These are phyloP conservation scores for Galerina sulciceps DNA, from an alignment of 768 basidiomycete species.

Conservation along the genomic window DNA sequence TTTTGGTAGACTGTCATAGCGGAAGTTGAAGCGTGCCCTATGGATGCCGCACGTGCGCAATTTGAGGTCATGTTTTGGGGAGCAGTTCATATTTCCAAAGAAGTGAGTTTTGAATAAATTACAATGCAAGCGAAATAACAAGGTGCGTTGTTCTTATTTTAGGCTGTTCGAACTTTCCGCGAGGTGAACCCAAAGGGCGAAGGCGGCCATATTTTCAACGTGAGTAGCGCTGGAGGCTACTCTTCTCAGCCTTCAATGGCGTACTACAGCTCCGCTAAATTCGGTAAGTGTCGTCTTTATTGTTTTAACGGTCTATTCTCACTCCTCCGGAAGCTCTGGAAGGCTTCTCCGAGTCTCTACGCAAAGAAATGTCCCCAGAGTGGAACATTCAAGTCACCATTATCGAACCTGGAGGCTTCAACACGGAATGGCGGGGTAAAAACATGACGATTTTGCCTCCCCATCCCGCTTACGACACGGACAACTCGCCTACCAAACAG, in stretches of 20 bases:
- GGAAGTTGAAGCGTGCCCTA: neutral
- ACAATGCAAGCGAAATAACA: no score
- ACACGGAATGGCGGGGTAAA: constrained; percentile 23
- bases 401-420: constrained; percentile 27
- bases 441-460: constrained; percentile 18
- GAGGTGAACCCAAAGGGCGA: neutral
- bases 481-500: neutral
- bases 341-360: constrained; percentile 34
- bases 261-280: neutral
- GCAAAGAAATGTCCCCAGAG: constrained; percentile 38
- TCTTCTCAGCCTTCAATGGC: neutral
- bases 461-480: constrained; percentile 23
- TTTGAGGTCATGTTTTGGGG: constrained; percentile 4
- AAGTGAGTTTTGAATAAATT: neutral
- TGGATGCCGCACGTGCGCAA: neutral
- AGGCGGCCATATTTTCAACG: constrained; percentile 2
- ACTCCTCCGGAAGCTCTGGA: constrained; percentile 29
- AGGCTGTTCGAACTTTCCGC: neutral
- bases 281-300: neutral
- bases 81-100: neutral
- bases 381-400: constrained; percentile 43
- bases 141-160: no score
- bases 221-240: neutral
- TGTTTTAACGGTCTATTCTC: neutral
- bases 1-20: neutral